Percentiles rank a stretch among this genome's conserved stretches.
These are phyloP conservation scores for Trifolium repens DNA, from an alignment of 306 rosid genomes.

Conservation along the genomic window DNA sequence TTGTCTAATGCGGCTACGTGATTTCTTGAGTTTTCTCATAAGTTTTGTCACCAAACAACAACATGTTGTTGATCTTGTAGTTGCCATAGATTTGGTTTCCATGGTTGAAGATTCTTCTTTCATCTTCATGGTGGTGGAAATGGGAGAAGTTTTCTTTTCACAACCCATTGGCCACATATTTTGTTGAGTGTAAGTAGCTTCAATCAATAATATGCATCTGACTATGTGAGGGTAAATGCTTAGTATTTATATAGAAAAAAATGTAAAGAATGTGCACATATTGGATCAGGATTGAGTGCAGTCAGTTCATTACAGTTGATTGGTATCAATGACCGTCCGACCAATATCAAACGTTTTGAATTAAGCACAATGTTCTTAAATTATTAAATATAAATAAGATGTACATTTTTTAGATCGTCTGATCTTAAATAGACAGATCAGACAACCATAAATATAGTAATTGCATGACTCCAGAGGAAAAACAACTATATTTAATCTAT, in stretches of 20 bases:
- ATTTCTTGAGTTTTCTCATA: slow-evolving; percentile 55
- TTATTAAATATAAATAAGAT: too few species aligned
- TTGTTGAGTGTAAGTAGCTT: neutral
- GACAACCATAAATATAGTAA: too few species aligned
- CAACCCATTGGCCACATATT: slow-evolving; percentile 59
- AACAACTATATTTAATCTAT: too few species aligned
- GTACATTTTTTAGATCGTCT: too few species aligned
- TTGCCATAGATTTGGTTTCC: slow-evolving; percentile 23
- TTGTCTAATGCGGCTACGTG: slow-evolving; percentile 44
- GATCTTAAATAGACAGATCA: too few species aligned
- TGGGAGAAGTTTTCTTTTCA: slow-evolving; percentile 42
- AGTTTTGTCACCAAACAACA: slow-evolving; percentile 59
- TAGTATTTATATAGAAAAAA: slow-evolving; percentile 7
- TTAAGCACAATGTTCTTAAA: too few species aligned
- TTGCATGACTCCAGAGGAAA: too few species aligned
- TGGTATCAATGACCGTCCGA: too few species aligned
- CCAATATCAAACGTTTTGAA: too few species aligned
- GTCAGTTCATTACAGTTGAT: too few species aligned
- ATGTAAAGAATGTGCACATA: neutral
- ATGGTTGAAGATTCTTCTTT: slow-evolving; percentile 16
- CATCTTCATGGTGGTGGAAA: neutral
- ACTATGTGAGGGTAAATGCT: neutral
- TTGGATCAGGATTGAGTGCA: too few species aligned
- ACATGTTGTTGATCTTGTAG: slow-evolving; percentile 30
- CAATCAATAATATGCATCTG: neutral